These are phyloP conservation scores for Mucor plumbeus DNA, from an alignment of 371 early-diverging fungal species.

Conservation along the genomic window DNA sequence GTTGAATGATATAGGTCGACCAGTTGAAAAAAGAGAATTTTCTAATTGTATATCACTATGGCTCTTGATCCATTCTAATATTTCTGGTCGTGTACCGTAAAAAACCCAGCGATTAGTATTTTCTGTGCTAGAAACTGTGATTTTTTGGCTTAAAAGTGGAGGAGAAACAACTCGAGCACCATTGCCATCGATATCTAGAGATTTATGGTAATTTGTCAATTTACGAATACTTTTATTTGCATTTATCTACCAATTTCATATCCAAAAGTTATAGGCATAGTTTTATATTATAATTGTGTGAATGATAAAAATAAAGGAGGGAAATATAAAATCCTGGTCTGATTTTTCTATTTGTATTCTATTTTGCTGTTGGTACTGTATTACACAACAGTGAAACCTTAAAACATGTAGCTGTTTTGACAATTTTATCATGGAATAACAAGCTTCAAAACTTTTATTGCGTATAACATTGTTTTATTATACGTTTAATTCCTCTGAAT, in stretches of 20 bases:
- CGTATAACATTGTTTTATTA: too few relatives aligned
- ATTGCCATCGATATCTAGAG: constrained; percentile 16
- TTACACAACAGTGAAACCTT: too few relatives aligned
- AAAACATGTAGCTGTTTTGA: too few relatives aligned
- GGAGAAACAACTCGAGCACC: constrained; percentile 42
- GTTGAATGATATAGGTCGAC: constrained; percentile 24
- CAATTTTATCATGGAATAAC: too few relatives aligned
- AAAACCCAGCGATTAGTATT: constrained; percentile 50
- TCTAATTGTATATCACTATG: constrained; percentile 39
- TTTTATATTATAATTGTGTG: background rate
- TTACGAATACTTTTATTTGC: too few relatives aligned
- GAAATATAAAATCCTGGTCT: background rate
- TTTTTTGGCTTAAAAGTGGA: constrained; percentile 41
- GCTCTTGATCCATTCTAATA: constrained; percentile 46
- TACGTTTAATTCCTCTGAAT: too few relatives aligned
- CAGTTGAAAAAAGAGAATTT: constrained; percentile 33
- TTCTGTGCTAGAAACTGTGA: constrained; percentile 41
- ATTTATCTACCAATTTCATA: constrained; percentile 39
- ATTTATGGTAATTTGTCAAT: too few relatives aligned
- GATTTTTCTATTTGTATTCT: background rate
- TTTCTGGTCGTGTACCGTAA: constrained; percentile 50
- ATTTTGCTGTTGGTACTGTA: too few relatives aligned
- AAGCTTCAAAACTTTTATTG: too few relatives aligned
- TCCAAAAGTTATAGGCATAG: constrained; percentile 42
- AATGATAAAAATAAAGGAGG: background rate